Percentiles rank a stretch among this genome's conserved stretches.
These are phyloP conservation scores for Cyclotella choctawhatcheeana DNA, from an alignment of 108 stramenopile genomes.

Conservation along the genomic window DNA sequence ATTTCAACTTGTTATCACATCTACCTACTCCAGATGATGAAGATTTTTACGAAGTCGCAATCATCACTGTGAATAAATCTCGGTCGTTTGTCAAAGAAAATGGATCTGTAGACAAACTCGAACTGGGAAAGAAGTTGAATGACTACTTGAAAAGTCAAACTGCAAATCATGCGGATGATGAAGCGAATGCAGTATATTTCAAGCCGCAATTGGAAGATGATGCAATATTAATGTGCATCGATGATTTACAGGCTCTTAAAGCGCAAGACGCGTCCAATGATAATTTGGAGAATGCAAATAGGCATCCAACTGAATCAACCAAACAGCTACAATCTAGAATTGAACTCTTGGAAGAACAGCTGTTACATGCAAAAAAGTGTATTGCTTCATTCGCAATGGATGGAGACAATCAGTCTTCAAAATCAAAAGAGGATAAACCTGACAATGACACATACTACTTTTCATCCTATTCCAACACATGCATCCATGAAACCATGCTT, in stretches of 20 bases:
- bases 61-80: conserved; percentile 50
- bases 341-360: conserved; percentile 42
- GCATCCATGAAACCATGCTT: conserved; percentile 91
- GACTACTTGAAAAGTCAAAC: conserved; percentile 20
- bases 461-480: conserved; percentile 73
- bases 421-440: conserved; percentile 2
- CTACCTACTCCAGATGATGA: conserved; percentile 27
- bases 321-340: conserved; percentile 31
- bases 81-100: conserved; percentile 48
- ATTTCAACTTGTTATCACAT: conserved; percentile 40
- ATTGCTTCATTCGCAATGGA: conserved; percentile 52
- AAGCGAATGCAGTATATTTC: conserved; percentile 32
- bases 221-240: conserved; percentile 56
- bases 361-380: conserved; percentile 40
- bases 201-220: conserved; percentile 58
- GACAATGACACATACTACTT: conserved; percentile 77
- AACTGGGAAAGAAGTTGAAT: conserved; percentile 38
- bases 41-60: conserved; percentile 52
- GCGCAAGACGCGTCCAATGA: conserved; percentile 13
- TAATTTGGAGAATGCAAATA: not conserved
- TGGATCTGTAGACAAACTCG: conserved; percentile 3
- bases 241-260: conserved; percentile 55
- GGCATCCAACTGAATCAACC: not conserved
- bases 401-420: conserved; percentile 17
- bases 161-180: conserved; percentile 29